A percentile compares a stretch with the other conserved stretches of the same genome.
phyloP scores from a whole-genome alignment of 176 grass and related monocot genomes.

The Cocos nucifera region DNA sequence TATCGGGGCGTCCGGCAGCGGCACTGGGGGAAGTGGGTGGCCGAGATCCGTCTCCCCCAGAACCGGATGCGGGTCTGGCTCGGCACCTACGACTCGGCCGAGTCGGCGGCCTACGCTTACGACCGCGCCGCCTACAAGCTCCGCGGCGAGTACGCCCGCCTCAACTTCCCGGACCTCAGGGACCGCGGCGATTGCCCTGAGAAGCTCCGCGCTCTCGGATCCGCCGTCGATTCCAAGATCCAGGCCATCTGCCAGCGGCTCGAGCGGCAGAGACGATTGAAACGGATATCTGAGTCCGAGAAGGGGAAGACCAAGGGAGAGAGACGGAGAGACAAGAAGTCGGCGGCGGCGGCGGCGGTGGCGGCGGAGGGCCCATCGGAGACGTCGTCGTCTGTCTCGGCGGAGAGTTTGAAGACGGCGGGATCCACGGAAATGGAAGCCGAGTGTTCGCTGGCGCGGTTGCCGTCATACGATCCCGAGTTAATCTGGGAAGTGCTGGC shows the following conservation, averaged over 20 bases:
- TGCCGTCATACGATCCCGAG: conserved; percentile 89
- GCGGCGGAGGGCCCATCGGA: neutral
- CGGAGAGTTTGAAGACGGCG: conserved; percentile 9
- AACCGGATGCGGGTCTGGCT: conserved; percentile 96
- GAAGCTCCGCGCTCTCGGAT: conserved; percentile 33
- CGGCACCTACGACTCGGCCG: conserved; percentile 89
- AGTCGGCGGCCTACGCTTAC: conserved; percentile 82
- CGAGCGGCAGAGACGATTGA: conserved; percentile 6
- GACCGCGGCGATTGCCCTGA: conserved; percentile 37
- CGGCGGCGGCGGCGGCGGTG: no score
- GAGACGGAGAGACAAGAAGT: no score
- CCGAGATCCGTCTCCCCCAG: conserved; percentile 79
- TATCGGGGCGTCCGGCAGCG: conserved; percentile 92
- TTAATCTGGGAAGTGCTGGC: conserved; percentile 81
- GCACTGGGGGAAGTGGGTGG: conserved; percentile 98
- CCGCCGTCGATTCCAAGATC: conserved; percentile 77
- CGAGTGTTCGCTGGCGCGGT: conserved; percentile 40
- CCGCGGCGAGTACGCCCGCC: conserved; percentile 92
- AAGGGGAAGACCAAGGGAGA: no score
- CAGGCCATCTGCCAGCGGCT: conserved; percentile 83
- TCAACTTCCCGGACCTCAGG: conserved; percentile 85
- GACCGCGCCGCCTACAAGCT: conserved; percentile 77
- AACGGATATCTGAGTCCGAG: no score
- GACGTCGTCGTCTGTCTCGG: neutral
- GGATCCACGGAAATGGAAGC: conserved; percentile 23